Conservation (phyloP, 805 yeast genomes). For the Candida endomychidarum region DNA sequence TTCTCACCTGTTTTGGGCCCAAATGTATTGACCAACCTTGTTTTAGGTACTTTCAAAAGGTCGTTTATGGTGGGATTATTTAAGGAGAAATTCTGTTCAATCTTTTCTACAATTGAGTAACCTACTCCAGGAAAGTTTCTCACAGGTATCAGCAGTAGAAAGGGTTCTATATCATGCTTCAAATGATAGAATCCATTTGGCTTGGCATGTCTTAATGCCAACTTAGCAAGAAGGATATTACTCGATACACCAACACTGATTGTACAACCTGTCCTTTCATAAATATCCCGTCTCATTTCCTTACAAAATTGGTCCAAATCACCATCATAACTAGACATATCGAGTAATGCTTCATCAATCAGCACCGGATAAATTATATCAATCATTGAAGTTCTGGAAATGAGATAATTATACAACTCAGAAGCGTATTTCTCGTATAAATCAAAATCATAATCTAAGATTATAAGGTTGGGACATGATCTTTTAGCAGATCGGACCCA, state of each 20-base stretch:
- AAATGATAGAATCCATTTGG: conserved; percentile 66
- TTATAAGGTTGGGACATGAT: conserved; percentile 64
- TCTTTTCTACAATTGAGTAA: conserved; percentile 44
- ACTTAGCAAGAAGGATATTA: conserved; percentile 74
- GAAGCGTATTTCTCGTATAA: conserved; percentile 67
- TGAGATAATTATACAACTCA: conserved; percentile 59
- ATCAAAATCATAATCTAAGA: conserved; percentile 71
- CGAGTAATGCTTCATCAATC: conserved; percentile 88
- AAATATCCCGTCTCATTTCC: conserved; percentile 42
- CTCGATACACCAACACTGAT: conserved; percentile 80
- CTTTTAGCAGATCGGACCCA: conserved; percentile 72
- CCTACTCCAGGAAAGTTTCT: conserved; percentile 67
- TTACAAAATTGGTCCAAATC: conserved; percentile 21
- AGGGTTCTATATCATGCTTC: conserved; percentile 24
- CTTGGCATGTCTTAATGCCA: conserved; percentile 72
- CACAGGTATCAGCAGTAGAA: conserved; percentile 35
- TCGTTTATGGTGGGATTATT: conserved; percentile 35
- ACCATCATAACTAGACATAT: conserved; percentile 41
- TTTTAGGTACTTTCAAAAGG: conserved; percentile 32
- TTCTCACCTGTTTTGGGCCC: conserved; percentile 75
- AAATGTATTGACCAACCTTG: conserved; percentile 44
- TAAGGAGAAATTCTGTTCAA: conserved; percentile 32
- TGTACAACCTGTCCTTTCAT: conserved; percentile 51
- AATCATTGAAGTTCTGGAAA: conserved; percentile 43
- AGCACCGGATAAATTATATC: conserved; percentile 73